Evolutionary conservation across 352 stramenopile species (phyloP).

Genomic region (Phytopythium montanum): DNA sequence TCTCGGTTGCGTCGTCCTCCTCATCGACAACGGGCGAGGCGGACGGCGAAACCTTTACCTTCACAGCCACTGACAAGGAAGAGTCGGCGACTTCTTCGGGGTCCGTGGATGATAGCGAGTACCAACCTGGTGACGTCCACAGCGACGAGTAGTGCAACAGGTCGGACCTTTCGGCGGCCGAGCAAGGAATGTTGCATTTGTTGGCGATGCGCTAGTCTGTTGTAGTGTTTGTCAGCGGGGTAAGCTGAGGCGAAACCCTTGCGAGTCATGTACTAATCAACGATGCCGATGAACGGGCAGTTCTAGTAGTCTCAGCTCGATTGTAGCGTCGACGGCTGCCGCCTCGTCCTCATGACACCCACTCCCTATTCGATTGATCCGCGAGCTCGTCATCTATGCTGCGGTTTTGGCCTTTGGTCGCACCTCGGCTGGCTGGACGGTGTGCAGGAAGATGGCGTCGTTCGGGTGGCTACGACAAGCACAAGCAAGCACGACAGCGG

Average conservation of each 20-base stretch:
- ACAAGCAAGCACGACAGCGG: slow-evolving; percentile 4
- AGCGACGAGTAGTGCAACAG: slow-evolving; percentile 1
- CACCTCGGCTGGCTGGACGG: slow-evolving; percentile 86
- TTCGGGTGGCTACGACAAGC: slow-evolving; percentile 73
- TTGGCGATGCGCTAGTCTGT: neutral
- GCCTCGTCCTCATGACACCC: neutral
- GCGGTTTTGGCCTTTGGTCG: slow-evolving; percentile 63
- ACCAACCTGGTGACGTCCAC: slow-evolving; percentile 2
- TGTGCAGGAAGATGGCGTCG: slow-evolving; percentile 93
- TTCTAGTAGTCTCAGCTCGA: neutral
- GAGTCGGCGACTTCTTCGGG: neutral
- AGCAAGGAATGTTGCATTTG: neutral
- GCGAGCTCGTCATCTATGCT: slow-evolving; percentile 3
- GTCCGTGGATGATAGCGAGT: neutral
- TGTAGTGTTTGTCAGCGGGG: neutral
- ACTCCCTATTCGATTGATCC: neutral
- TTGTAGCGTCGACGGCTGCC: neutral
- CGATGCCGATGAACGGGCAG: neutral
- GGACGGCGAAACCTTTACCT: slow-evolving; percentile 7
- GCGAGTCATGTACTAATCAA: neutral
- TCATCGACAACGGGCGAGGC: neutral
- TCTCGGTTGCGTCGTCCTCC: slow-evolving; percentile 13
- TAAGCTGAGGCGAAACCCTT: neutral
- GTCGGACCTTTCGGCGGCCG: neutral
- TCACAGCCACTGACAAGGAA: neutral